These are phyloP conservation scores for Ceratocystis ficicola DNA, from an alignment of 2,329 filamentous ascomycete species.

Conservation along the genomic window DNA sequence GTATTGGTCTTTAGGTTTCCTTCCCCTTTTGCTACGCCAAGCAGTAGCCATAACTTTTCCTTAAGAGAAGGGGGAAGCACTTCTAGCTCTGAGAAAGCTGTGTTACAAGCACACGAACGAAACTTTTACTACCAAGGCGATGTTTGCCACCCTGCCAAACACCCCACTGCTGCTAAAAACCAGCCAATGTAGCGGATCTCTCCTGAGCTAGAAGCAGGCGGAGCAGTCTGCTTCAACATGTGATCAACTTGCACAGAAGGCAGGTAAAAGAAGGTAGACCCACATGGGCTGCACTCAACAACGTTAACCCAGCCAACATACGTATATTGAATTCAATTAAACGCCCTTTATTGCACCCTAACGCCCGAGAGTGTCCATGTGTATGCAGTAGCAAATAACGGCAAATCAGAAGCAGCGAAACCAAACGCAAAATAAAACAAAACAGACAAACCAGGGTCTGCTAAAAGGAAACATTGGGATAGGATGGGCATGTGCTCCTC, in stretches of 20 bases:
- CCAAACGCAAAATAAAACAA: background rate
- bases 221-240: no score
- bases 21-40: background rate
- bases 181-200: no score
- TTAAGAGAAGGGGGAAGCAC: background rate
- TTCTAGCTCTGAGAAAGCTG: background rate
- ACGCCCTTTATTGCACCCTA: slow-evolving; percentile 20
- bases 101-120: background rate
- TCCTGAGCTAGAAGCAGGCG: no score
- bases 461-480: background rate
- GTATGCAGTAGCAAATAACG: slow-evolving; percentile 1
- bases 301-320: background rate
- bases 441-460: background rate
- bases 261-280: no score
- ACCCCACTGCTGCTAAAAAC: no score
- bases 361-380: slow-evolving; percentile 11
- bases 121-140: no score
- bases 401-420: slow-evolving; percentile 3
- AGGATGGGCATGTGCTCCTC: background rate
- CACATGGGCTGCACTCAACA: no score
- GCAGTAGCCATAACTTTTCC: background rate
- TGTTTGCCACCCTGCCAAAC: no score
- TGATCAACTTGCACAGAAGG: no score
- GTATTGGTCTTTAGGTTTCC: background rate
- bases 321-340: slow-evolving; percentile 1